Evolutionary conservation across 2,329 filamentous ascomycete species (phyloP).

Genomic region (Neonectria neomacrospora): DNA sequence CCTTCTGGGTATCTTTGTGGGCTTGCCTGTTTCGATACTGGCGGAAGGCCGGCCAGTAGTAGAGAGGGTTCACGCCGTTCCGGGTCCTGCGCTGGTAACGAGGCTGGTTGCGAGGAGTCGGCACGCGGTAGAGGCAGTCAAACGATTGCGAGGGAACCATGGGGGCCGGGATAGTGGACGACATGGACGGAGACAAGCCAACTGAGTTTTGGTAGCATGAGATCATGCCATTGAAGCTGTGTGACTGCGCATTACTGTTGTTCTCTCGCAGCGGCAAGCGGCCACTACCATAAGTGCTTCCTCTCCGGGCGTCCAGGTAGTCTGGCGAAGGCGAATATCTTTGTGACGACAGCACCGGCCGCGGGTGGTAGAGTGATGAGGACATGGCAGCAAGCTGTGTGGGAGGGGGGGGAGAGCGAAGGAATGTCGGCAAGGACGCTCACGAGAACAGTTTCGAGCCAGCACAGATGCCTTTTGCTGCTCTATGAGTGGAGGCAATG

Average conservation of each 20-base stretch:
- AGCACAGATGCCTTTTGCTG: constrained; percentile 44
- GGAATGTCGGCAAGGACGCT: constrained; percentile 48
- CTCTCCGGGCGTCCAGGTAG: constrained; percentile 59
- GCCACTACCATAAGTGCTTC: constrained; percentile 47
- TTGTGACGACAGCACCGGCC: constrained; percentile 63
- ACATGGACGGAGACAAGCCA: constrained; percentile 56
- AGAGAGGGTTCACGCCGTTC: constrained; percentile 66
- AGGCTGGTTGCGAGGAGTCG: constrained; percentile 51
- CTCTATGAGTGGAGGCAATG: constrained; percentile 47
- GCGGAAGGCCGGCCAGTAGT: constrained; percentile 70
- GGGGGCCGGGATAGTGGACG: constrained; percentile 62
- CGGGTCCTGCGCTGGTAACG: constrained; percentile 51
- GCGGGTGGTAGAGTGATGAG: constrained; percentile 54
- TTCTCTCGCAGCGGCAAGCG: constrained; percentile 63
- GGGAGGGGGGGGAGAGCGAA: constrained; percentile 43
- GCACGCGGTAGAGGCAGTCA: constrained; percentile 53
- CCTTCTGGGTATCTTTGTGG: constrained; percentile 69
- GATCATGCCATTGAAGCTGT: constrained; percentile 54
- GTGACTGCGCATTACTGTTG: constrained; percentile 62
- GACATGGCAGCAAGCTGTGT: constrained; percentile 47
- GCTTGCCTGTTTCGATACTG: constrained; percentile 74
- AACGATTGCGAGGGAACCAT: constrained; percentile 62
- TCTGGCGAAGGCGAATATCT: constrained; percentile 60
- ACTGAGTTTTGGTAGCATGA: constrained; percentile 58
- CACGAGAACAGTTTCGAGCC: constrained; percentile 44